These are phyloP conservation scores for Trichophyton simii DNA, from an alignment of 2,329 filamentous ascomycete species.

Conservation along the genomic window DNA sequence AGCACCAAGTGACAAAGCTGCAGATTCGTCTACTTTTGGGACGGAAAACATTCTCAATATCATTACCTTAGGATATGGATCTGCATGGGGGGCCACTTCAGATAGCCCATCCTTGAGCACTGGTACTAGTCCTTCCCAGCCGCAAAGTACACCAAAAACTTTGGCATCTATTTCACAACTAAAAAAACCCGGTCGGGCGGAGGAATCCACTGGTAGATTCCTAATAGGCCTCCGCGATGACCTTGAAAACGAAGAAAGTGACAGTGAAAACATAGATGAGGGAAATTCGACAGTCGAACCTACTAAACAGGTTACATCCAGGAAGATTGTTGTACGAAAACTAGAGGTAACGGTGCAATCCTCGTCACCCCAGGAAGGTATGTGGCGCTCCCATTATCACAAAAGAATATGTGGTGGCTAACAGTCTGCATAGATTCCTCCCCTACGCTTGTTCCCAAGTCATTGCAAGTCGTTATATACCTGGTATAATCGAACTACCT, in stretches of 20 bases:
- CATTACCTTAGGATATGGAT: conserved; percentile 39
- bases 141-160: conserved; percentile 9
- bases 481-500: conserved; percentile 19
- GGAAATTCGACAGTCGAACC: background rate
- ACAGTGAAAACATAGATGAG: conserved; percentile 17
- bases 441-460: background rate
- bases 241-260: conserved; percentile 26
- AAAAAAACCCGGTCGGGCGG: conserved; percentile 16
- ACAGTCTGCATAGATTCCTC: background rate
- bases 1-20: conserved; percentile 10
- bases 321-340: conserved; percentile 25
- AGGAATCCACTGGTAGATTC: conserved; percentile 24
- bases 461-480: conserved; percentile 31
- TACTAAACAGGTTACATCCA: conserved; percentile 4
- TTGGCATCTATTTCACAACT: conserved; percentile 8
- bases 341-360: conserved; percentile 23
- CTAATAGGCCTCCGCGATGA: conserved; percentile 34
- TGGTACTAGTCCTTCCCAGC: conserved; percentile 18
- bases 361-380: conserved; percentile 14
- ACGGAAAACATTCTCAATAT: conserved; percentile 38
- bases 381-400: background rate
- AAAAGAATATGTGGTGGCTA: background rate
- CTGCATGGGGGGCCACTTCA: conserved; percentile 33
- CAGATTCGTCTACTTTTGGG: conserved; percentile 23
- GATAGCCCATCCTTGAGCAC: conserved; percentile 19